Conservation (phyloP, 257 asterid species). For the Gentiana macrophylla region DNA sequence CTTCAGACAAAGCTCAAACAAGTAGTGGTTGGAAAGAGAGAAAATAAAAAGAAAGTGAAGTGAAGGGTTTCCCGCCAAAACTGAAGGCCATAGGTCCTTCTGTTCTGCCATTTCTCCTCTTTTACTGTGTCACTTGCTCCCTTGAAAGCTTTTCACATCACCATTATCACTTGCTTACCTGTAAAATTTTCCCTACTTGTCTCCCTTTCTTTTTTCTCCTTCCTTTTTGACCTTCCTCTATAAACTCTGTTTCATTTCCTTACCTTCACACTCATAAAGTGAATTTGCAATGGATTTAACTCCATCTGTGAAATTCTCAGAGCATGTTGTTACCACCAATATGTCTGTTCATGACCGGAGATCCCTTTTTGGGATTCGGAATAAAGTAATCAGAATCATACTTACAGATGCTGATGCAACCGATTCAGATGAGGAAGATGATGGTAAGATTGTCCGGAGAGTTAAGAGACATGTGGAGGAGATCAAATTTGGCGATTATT, state of each 20-base stretch:
- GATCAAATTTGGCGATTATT: conserved; percentile 29
- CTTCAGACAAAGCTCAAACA: no score
- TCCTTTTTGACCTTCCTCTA: not conserved
- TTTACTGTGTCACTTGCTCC: not conserved
- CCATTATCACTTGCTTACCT: no score
- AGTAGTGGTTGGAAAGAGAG: not conserved
- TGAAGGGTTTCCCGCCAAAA: conserved; percentile 45
- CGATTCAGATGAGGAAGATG: conserved; percentile 30
- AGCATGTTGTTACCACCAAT: conserved; percentile 37
- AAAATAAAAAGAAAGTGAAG: not conserved
- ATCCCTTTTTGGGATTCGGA: conserved; percentile 10
- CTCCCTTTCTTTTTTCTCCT: not conserved
- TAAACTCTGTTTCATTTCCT: not conserved
- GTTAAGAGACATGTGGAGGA: conserved; percentile 50
- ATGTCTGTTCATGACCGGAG: conserved; percentile 21
- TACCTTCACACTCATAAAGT: not conserved
- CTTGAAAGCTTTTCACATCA: no score
- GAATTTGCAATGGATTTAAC: conserved; percentile 16
- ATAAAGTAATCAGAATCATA: conserved; percentile 32
- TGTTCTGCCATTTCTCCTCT: not conserved
- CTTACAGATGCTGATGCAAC: conserved; percentile 69
- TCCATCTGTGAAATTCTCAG: conserved; percentile 25
- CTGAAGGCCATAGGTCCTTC: conserved; percentile 6
- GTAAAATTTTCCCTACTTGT: no score
- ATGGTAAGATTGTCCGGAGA: conserved; percentile 12